phyloP scores from a whole-genome alignment of 768 basidiomycete genomes.

The Boletellus ananas region DNA sequence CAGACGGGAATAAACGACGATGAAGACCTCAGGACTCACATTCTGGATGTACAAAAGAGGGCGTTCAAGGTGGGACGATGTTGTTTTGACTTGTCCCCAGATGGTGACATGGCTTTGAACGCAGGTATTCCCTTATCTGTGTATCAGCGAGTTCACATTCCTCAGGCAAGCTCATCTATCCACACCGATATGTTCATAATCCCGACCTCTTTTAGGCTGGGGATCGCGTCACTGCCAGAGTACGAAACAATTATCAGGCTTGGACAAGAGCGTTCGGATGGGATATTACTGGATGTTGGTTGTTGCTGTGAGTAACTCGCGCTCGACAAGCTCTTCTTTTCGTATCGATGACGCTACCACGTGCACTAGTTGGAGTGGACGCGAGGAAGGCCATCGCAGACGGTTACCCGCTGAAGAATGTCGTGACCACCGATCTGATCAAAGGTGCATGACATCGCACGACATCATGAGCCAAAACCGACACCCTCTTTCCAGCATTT shows the following conservation, averaged over 20 bases:
- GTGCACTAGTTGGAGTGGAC: slow-evolving; percentile 29
- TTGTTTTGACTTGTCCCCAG: not conserved
- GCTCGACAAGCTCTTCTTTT: not conserved
- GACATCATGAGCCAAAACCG: not conserved
- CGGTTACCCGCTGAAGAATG: slow-evolving; percentile 39
- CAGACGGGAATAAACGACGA: slow-evolving; percentile 29
- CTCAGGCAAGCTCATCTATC: slow-evolving; percentile 11
- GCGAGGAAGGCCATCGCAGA: slow-evolving; percentile 39
- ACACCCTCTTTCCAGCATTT: slow-evolving; percentile 37
- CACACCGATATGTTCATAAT: not conserved
- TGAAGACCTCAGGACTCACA: slow-evolving; percentile 26
- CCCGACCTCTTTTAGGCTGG: slow-evolving; percentile 1
- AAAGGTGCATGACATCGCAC: slow-evolving; percentile 23
- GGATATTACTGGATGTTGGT: slow-evolving; percentile 43
- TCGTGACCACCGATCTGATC: slow-evolving; percentile 39
- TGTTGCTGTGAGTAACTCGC: slow-evolving; percentile 37
- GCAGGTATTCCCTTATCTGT: slow-evolving; percentile 28
- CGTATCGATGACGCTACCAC: not conserved
- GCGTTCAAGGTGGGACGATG: slow-evolving; percentile 22
- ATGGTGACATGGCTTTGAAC: not conserved
- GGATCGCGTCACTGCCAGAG: slow-evolving; percentile 9
- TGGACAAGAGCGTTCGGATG: slow-evolving; percentile 33
- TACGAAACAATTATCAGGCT: slow-evolving; percentile 33
- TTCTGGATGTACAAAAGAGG: slow-evolving; percentile 27
- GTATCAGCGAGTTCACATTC: slow-evolving; percentile 26